Base-by-base conservation (phyloP, 2,329 filamentous ascomycete species). In the Chaetothyriales sp. region DNA sequence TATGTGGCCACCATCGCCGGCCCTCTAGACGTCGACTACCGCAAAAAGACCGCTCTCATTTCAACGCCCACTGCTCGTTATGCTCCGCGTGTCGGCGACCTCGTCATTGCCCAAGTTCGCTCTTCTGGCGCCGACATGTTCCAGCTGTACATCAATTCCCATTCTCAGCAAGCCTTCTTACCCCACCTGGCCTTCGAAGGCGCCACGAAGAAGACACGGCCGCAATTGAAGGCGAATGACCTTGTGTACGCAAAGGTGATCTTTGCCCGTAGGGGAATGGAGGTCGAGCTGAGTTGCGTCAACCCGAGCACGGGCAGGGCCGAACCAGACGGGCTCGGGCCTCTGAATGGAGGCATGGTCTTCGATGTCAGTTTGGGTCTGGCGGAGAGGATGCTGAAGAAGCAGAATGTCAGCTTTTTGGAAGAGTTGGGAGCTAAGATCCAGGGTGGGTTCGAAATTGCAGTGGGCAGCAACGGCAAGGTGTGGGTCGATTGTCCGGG, bases 161-260 rank as follows among this genome's bases (percentile, higher is more conserved):
- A 81, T 62, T 77, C 76, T 5, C 70, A 76, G 0, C 69, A 70
- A 54, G 88, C 86, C 1, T 73, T 86, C 18, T 80, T 97, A 1
- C 88, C 86, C 0, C 86, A 94, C 59, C 77, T 97, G 18, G 81
- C 89, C n/a, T 98, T 98, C 66, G 90, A 97, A 69, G 82, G 82
- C 57, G 92, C 89, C 18, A 88, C 85, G 45, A 92, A 89, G 68
- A 97, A 97, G 71, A 95, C 87, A 2, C 78, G 89, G 1, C 92
- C 92, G 0, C 77, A 86, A 57, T 77, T 97, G 44, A 73, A 76
- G 25, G 64, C 80, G 13, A 88, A 88, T 40, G 81, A 87, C 49
- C 72, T 95, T 25, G 87, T 97, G 37, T 97, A 97, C 70, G 90
- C 89, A 40, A 85, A 90, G 56, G 81, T 98, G 44, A 74, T 78